These are phyloP conservation scores for Fusarium citri DNA, from an alignment of 2,329 filamentous ascomycete genomes.

Conservation along the genomic window DNA sequence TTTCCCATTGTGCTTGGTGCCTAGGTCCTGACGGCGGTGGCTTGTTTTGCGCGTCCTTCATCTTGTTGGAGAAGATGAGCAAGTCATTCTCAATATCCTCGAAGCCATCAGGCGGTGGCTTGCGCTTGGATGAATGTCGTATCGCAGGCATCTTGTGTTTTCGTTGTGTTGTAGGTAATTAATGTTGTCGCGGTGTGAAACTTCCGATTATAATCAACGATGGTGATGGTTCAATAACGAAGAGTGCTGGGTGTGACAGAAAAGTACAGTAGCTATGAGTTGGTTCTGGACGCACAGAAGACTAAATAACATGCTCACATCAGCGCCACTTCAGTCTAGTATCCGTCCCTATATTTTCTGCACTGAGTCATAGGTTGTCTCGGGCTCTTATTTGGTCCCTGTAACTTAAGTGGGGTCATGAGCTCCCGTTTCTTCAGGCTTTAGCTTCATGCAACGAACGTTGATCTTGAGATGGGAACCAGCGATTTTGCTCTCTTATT, in stretches of 20 bases:
- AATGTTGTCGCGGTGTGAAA: not conserved
- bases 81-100: slow-evolving; percentile 89
- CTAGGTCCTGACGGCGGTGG: slow-evolving; percentile 82
- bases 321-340: not conserved
- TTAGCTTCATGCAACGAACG: not conserved
- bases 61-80: slow-evolving; percentile 87
- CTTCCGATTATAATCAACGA: not conserved
- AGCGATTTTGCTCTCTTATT: not conserved
- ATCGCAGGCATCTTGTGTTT: slow-evolving; percentile 76
- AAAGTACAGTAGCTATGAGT: not conserved
- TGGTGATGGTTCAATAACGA: not conserved
- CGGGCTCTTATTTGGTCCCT: not conserved
- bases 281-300: not conserved
- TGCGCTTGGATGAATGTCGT: slow-evolving; percentile 79
- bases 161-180: not conserved
- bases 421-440: not conserved
- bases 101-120: slow-evolving; percentile 87
- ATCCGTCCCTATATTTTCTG: not conserved
- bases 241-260: not conserved
- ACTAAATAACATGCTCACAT: not conserved
- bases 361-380: not conserved
- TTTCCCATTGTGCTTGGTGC: slow-evolving; percentile 94
- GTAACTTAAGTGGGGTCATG: not conserved
- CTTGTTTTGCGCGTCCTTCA: slow-evolving; percentile 95
- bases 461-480: not conserved